Base-by-base conservation (phyloP, 768 basidiomycete genomes). In the Suillus cothurnatus region DNA sequence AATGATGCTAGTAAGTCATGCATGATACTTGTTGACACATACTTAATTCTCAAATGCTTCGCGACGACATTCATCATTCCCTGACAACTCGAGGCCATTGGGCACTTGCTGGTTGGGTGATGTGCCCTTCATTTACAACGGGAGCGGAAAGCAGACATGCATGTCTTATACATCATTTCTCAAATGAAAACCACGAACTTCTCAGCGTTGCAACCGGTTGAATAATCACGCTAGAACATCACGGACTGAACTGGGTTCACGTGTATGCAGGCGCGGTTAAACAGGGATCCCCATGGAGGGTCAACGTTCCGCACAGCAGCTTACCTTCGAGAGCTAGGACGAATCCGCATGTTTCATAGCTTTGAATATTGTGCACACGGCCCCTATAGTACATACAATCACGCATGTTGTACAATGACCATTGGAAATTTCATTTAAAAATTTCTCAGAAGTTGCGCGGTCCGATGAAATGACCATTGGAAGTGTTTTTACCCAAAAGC, bases 261-360 rank as follows among this genome's bases (percentile, higher is more conserved):
- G 47, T 49, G n/a, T 26, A 49, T 14, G 21, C 43, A 9, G 45
- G 28, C 28, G 8, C 50, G 17, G 17, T 52, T 52, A 19, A 31
- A 31, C 28, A 53, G 28, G 21, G 28, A 52, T 31, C 17, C 28
- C 28, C 28, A 52, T 52, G 28, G 31, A 52, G 28, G 17, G 19
- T 53, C 31, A 21, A 53, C 19, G 52, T 53, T 53, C 9, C 19
- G 28, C 28, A 53, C 31, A 32, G 52, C 52, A 21, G 52, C 9
- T 53, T 53, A 53, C 31, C 9, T 6, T 19, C 17, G 8, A 52
- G 15, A 52, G 17, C 28, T 31, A 19, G 19, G 19, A 53, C 19
- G 31, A 55, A 21, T 55, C 53, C 53, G 53, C 53, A 32, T 55
- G 53, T 53, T 53, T 32, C 52, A 53, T 53, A 31, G 28, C 28